These are phyloP conservation scores for Fusarium penzigii DNA, from an alignment of 2,329 filamentous ascomycete genomes.

Conservation along the genomic window DNA sequence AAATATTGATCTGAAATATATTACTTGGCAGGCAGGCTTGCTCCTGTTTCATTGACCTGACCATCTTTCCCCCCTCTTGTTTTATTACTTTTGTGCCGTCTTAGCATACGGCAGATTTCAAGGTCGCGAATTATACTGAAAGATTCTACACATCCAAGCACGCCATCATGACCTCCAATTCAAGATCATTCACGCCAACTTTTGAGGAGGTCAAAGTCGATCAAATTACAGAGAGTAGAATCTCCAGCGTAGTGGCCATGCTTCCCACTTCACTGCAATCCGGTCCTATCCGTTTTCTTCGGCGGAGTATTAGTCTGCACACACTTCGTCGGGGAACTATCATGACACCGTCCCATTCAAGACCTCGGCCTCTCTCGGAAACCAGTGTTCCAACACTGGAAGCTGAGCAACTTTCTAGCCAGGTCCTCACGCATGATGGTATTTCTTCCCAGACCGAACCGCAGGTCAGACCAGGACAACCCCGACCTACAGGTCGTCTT, in stretches of 20 bases:
- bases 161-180: conserved; percentile 17
- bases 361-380: conserved; percentile 23
- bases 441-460: background rate
- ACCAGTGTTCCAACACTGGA: conserved; percentile 13
- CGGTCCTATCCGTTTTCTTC: conserved; percentile 51
- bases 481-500: conserved; percentile 26
- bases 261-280: conserved; percentile 55
- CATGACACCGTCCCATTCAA: conserved; percentile 12
- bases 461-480: conserved; percentile 6
- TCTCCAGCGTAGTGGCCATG: conserved; percentile 54
- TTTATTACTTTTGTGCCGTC: too few relatives aligned
- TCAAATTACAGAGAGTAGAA: conserved; percentile 34
- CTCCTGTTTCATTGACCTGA: too few relatives aligned
- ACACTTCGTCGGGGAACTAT: conserved; percentile 20
- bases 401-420: conserved; percentile 10
- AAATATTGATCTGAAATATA: too few relatives aligned
- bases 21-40: too few relatives aligned
- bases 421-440: conserved; percentile 12
- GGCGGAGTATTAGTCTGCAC: conserved; percentile 39
- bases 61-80: too few relatives aligned
- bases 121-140: too few relatives aligned
- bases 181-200: conserved; percentile 19
- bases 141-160: background rate
- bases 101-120: background rate
- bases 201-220: conserved; percentile 34